Conservation (phyloP, 306 rosid genomes). For the Acacia melanoxylon region DNA sequence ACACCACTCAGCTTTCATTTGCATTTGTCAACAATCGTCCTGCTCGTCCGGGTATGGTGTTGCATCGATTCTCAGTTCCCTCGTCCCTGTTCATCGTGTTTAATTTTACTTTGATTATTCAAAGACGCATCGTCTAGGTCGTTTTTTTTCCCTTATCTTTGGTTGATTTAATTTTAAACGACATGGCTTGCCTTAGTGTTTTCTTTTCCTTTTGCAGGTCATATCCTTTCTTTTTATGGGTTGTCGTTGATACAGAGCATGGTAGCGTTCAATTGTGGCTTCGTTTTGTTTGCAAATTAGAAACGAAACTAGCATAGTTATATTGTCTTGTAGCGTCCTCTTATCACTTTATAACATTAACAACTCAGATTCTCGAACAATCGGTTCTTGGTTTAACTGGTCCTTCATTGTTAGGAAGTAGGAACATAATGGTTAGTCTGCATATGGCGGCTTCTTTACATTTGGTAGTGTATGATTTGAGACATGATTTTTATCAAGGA, state of each 20-base stretch:
- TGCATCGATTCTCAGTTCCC: neutral
- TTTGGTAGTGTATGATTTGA: neutral
- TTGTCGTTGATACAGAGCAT: neutral
- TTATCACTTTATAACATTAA: neutral
- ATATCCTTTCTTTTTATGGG: slow-evolving; percentile 62
- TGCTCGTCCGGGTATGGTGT: slow-evolving; percentile 58
- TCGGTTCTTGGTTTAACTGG: neutral
- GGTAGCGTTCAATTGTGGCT: slow-evolving; percentile 1
- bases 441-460: neutral
- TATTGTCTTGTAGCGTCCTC: neutral
- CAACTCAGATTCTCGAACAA: neutral
- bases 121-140: neutral
- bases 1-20: slow-evolving; percentile 57
- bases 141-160: neutral
- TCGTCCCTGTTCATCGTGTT: slow-evolving; percentile 15
- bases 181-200: neutral
- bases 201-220: slow-evolving; percentile 66
- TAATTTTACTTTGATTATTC: neutral
- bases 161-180: neutral
- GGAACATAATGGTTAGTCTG: slow-evolving; percentile 3
- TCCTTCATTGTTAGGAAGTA: slow-evolving; percentile 3
- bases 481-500: neutral
- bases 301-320: neutral
- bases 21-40: slow-evolving; percentile 91
- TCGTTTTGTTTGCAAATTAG: slow-evolving; percentile 23